Base-by-base conservation (phyloP, 2,329 filamentous ascomycete species). In the Sclerotinia sclerotiorum region DNA sequence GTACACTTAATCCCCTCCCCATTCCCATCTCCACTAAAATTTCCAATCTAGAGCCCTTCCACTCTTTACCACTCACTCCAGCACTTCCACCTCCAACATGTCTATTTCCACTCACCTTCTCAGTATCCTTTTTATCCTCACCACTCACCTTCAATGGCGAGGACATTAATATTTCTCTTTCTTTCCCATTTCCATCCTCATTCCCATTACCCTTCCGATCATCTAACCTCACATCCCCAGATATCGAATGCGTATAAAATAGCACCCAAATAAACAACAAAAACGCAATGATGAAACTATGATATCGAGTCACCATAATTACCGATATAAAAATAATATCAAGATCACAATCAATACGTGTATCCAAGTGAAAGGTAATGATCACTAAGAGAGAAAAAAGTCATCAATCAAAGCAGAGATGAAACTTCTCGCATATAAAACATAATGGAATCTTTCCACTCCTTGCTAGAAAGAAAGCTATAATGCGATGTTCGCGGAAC, bases 181-280 rank as follows among this genome's bases (percentile, higher is more conserved):
- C 15, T 5, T 29, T 5, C 2, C 27, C 29, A 24, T 11, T 29
- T 2, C 4, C 15, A 5, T 29, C 2, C 2, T 19, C 29, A 24
- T 11, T 29, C 3, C 4, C 29, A 24, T 10, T 21, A 3, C 2
- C 29, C n/a, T 39, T 49, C 21, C 21, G 7, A 24, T 24, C 29
- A 27, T 62, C 13, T n/a, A 39, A 39, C 2, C 0, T 6, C 1
- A 24, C 21, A 6, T 24, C 32, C 3, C 13, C 21, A 5, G 58
- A 32, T 19, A 39, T 19, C 46, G 15, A 27, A 19, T 49, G 15
- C 24, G 46, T 49, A 21, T 63, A 63, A 63, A 42, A 52, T 15
- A 52, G 13, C 32, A 63, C 60, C 60, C 46, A 51, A 21, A 15
- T 32, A 51, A 63, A 63, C n/a, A 63, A 19, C 15, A 51, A 63